A percentile compares a stretch with the other conserved stretches of the same genome.
These are phyloP conservation scores for Trypanosomatidae sp. DNA, from an alignment of 208 protist genomes.

Conservation along the genomic window DNA sequence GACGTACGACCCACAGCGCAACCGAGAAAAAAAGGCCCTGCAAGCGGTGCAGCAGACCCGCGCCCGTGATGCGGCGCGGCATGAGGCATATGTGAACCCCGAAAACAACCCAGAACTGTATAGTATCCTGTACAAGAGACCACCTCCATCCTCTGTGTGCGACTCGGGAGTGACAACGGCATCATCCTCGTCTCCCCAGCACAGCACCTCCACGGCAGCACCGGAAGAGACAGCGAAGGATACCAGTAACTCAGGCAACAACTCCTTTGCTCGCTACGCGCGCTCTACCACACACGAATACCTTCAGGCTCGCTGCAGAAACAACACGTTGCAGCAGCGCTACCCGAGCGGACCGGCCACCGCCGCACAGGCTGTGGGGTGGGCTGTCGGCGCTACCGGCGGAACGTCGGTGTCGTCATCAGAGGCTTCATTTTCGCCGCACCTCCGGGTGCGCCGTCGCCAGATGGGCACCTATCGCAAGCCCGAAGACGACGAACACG, in stretches of 20 bases:
- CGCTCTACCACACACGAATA: constrained; percentile 28
- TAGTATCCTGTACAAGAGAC: constrained; percentile 38
- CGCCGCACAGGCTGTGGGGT: constrained; percentile 53
- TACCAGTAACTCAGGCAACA: neutral
- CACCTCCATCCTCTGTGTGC: constrained; percentile 1
- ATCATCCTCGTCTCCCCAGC: neutral
- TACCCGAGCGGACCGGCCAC: constrained; percentile 48
- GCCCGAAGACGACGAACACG: constrained; percentile 64
- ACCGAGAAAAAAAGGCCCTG: constrained; percentile 9
- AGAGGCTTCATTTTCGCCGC: neutral
- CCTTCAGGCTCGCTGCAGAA: constrained; percentile 34
- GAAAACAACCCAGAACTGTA: constrained; percentile 53
- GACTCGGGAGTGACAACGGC: neutral
- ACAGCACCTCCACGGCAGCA: neutral
- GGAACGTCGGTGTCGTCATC: neutral
- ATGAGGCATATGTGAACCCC: constrained; percentile 33
- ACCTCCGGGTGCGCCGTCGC: constrained; percentile 4
- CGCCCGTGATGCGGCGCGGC: constrained; percentile 31
- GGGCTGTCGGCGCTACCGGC: constrained; percentile 14
- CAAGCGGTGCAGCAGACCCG: constrained; percentile 47
- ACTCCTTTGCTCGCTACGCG: neutral
- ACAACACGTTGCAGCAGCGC: constrained; percentile 41
- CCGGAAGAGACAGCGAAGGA: neutral
- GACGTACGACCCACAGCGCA: constrained; percentile 34
- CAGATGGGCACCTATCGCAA: constrained; percentile 37